These are phyloP conservation scores for Lenzites betulinus DNA, from an alignment of 768 basidiomycete species.

Conservation along the genomic window DNA sequence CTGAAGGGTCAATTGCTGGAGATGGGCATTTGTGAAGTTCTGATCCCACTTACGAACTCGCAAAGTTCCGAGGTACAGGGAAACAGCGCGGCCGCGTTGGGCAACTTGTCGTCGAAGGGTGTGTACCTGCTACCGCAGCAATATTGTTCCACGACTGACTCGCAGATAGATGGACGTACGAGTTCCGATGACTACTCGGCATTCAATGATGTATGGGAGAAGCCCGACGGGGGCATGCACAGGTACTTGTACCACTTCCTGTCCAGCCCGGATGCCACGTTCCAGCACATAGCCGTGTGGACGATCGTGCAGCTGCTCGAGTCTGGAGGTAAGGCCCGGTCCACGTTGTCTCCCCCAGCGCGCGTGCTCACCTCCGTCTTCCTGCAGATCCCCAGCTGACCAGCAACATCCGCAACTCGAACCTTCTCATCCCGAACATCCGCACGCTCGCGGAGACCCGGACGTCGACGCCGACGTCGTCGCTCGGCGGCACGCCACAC, in stretches of 20 bases:
- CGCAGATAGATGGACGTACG: slow-evolving; percentile 64
- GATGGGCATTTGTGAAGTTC: slow-evolving; percentile 97
- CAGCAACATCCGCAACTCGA: slow-evolving; percentile 86
- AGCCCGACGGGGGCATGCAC: slow-evolving; percentile 97
- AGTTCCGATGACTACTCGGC: slow-evolving; percentile 90
- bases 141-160: neutral
- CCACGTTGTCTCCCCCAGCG: neutral
- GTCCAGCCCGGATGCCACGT: slow-evolving; percentile 90
- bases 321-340: slow-evolving; percentile 68
- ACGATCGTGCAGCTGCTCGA: slow-evolving; percentile 97
- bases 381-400: slow-evolving; percentile 80
- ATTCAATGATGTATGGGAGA: slow-evolving; percentile 98
- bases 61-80: slow-evolving; percentile 97
- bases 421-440: slow-evolving; percentile 81
- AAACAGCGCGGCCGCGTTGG: slow-evolving; percentile 96
- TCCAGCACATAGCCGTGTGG: slow-evolving; percentile 99
- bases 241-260: slow-evolving; percentile 93
- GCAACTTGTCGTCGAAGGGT: slow-evolving; percentile 98
- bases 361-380: neutral
- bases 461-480: slow-evolving; percentile 69
- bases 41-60: slow-evolving; percentile 96
- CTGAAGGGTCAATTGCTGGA: slow-evolving; percentile 95
- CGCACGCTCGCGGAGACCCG: slow-evolving; percentile 77
- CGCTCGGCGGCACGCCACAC: slow-evolving; percentile 66
- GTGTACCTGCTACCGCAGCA: slow-evolving; percentile 16